These are phyloP conservation scores for Scedosporium minutisporum DNA, from an alignment of 2,329 filamentous ascomycete genomes.

Conservation along the genomic window DNA sequence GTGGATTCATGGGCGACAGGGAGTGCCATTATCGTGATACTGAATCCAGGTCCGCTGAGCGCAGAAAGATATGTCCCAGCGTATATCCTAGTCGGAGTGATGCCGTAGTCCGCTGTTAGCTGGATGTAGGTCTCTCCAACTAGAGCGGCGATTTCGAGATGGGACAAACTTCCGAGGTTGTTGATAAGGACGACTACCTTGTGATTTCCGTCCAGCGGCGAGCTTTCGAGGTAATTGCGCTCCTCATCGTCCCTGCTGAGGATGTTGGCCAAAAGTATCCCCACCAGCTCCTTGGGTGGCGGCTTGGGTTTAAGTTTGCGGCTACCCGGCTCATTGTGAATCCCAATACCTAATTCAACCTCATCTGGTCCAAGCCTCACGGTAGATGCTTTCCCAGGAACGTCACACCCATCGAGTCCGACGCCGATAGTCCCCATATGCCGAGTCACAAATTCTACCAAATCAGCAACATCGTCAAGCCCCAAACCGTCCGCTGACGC, in stretches of 20 bases:
- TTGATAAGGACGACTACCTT: conserved; percentile 45
- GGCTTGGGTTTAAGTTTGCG: conserved; percentile 44
- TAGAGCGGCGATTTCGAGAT: conserved; percentile 45
- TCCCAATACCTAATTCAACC: conserved; percentile 55
- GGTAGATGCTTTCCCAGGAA: no score
- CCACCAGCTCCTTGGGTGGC: conserved; percentile 37
- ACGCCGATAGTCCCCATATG: no score
- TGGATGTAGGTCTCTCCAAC: conserved; percentile 32
- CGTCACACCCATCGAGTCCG: no score
- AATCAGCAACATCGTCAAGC: no score
- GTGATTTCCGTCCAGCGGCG: not conserved
- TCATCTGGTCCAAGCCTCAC: conserved; percentile 32
- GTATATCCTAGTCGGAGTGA: conserved; percentile 28
- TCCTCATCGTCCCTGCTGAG: conserved; percentile 46
- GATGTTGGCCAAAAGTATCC: conserved; percentile 49
- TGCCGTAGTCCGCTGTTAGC: no score
- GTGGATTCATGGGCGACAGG: no score
- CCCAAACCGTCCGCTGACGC: no score
- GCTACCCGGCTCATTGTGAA: conserved; percentile 57
- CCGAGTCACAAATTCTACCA: no score
- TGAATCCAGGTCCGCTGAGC: conserved; percentile 64
- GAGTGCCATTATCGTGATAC: conserved; percentile 45
- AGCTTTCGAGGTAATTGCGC: conserved; percentile 39
- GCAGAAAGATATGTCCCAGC: conserved; percentile 52
- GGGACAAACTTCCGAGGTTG: conserved; percentile 51